Evolutionary conservation across 2,329 filamentous ascomycete genomes (phyloP), one percentile per base, ranked within the genome.

Genomic region (Sporothrix luriei): DNA sequence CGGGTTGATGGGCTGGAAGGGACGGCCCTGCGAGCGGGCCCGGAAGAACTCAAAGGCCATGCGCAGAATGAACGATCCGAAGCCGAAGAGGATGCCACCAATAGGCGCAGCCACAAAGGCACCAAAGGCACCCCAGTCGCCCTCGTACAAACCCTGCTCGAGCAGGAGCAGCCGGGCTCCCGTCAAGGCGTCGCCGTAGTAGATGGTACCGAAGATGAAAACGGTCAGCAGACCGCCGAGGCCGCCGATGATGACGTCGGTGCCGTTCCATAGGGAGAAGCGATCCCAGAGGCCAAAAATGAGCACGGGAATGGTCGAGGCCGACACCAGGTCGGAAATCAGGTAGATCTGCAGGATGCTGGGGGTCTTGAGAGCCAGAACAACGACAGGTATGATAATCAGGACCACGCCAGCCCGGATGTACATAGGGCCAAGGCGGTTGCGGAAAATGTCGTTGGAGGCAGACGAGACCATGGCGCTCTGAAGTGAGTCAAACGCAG

Each of bases 361-460:
- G 1, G 91, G 90, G 9, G 88, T 88, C 76, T 89, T 90, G 69
- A 94, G 83, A 13, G 91, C 91, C 61, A 94, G 84, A 33, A 92
- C 86, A 14, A 94, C 85, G 66, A 89, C 86, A 2, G 92, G 92
- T 72, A 93, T 81, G 76, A 93, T 93, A 78, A 94, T 75, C 19
- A 91, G 76, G 0, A 94, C 86, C 33, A 95, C 91, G 52, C 83
- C 83, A 21, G 76, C 83, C 61, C 92, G 89, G 74, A 94, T 90
- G 78, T 83, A 86, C 87, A 91, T 91, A 73, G 94, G 86, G 75
- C 88, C 89, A 69, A 95, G 86, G 71, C 85, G 87, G 83, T 95
- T 95, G 75, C 91, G 88, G 84, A 94, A 94, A 16, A 95, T 80
- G 77, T 95, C 92, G 81, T 94, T 94, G 73, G 90, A 93, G 16